These are phyloP conservation scores for Cadophora malorum DNA, from an alignment of 2,329 filamentous ascomycete genomes.

Conservation along the genomic window DNA sequence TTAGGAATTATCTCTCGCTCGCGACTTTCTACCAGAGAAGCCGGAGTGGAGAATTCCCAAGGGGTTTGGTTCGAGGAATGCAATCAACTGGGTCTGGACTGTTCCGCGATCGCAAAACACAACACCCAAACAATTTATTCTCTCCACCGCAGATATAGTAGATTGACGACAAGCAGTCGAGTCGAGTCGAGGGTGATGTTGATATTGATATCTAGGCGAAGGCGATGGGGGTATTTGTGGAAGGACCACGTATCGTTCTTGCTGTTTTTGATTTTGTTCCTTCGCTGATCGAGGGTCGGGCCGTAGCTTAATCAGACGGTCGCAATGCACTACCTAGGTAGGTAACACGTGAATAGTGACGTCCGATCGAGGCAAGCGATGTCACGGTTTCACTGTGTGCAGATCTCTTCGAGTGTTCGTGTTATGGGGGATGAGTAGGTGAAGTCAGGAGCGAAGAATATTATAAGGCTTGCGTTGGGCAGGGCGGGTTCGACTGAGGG, in stretches of 20 bases:
- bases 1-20: constrained; percentile 43
- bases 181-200: background rate
- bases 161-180: background rate
- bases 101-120: background rate
- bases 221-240: background rate
- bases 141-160: background rate
- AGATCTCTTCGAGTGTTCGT: no score
- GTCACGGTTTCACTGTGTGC: background rate
- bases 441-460: no score
- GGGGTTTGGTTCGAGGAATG: constrained; percentile 27
- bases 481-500: background rate
- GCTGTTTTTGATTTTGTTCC: background rate
- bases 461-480: background rate
- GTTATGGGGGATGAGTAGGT: no score
- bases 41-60: constrained; percentile 44
- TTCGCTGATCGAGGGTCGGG: no score
- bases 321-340: no score
- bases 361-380: constrained; percentile 5
- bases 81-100: constrained; percentile 19
- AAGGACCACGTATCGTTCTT: background rate
- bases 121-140: background rate
- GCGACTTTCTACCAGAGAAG: constrained; percentile 45
- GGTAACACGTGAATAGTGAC: background rate
- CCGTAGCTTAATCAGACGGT: no score
- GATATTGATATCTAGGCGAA: background rate